Evolutionary conservation across 2,329 filamentous ascomycete genomes (phyloP), one percentile per base, ranked within the genome.

Genomic region (Claviceps sp.): DNA sequence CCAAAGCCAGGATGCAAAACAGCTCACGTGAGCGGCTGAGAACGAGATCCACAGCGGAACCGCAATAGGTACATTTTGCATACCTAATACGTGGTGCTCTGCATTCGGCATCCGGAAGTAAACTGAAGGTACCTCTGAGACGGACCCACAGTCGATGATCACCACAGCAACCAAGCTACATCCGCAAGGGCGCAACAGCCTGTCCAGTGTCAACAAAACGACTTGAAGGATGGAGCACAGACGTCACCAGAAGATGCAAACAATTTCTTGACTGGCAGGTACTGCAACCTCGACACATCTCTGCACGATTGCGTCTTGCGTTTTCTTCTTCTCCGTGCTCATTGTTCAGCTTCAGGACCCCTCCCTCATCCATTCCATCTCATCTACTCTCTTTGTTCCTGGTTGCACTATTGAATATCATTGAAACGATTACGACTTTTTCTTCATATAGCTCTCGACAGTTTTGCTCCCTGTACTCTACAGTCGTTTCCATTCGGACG

Each of bases 181-280:
- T 24, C 14, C 22, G 30, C 18, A 18, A 37, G 38, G 37, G 22
- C 20, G 43, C 26, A 43, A 49, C 38, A 46, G 44, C 37, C 24
- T 50, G 54, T 11, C 30, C 9, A 34, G 30, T 34, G 30, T 54
- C 48, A 57, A 57, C 55, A 57, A 57, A 54, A 20, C 8, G 41
- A 41, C 16, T n/a, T n/a, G 38, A 6, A 7, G 9, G 2, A 41
- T 18, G 16, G 38, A n/a, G 16, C 24, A n/a, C 30, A 34, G 30
- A 51, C 50, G 52, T 55, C 55, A 56, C 43, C 44, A 24, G 5
- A 30, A 22, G 18, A 42, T 11, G 30, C 48, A 53, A 47, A 6
- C 16, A 24, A 24, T 11, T 5, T 42, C 20, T 50, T n/a, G 16
- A 22, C 26, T 30, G 24, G 8, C 44, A n/a, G 43, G 4, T 20